Percentiles rank a stretch among this genome's conserved stretches.
These are phyloP conservation scores for Globisporangium viniferum DNA, from an alignment of 352 stramenopile species.

Conservation along the genomic window DNA sequence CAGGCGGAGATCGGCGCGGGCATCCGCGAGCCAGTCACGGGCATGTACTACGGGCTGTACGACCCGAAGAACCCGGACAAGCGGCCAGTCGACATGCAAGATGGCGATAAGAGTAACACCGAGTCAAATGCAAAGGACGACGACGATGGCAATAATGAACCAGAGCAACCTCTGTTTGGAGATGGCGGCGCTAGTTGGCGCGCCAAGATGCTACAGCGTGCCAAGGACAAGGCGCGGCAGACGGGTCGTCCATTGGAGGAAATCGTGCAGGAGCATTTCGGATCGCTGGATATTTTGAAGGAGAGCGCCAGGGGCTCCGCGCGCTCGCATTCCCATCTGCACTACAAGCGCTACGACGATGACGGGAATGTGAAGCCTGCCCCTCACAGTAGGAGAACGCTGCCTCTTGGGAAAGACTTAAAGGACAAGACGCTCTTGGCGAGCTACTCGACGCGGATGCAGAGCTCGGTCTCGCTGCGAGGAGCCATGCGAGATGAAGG, in stretches of 20 bases:
- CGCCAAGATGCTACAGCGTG: constrained; percentile 78
- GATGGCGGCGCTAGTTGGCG: constrained; percentile 82
- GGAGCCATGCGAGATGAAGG: constrained; percentile 18
- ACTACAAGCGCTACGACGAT: constrained; percentile 55
- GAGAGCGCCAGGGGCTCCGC: constrained; percentile 49
- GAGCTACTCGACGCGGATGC: constrained; percentile 60
- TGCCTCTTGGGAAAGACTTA: constrained; percentile 48
- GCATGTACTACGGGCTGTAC: constrained; percentile 77
- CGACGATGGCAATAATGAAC: constrained; percentile 8
- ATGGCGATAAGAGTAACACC: constrained; percentile 11
- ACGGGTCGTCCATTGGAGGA: constrained; percentile 56
- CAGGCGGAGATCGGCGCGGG: constrained; percentile 77
- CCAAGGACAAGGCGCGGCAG: constrained; percentile 49
- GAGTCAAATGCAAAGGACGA: not conserved
- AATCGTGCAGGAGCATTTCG: constrained; percentile 61
- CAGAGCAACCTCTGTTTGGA: constrained; percentile 39
- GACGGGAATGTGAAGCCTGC: constrained; percentile 14
- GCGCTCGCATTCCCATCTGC: constrained; percentile 50
- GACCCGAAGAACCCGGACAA: constrained; percentile 74
- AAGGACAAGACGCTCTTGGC: constrained; percentile 60
- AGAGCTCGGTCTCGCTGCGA: constrained; percentile 41
- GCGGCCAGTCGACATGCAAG: constrained; percentile 14
- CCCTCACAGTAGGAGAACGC: constrained; percentile 12
- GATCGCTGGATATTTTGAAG: constrained; percentile 49
- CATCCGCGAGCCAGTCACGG: constrained; percentile 70